These are phyloP conservation scores for Lizonia empirigonia DNA, from an alignment of 2,329 filamentous ascomycete genomes.

Conservation along the genomic window DNA sequence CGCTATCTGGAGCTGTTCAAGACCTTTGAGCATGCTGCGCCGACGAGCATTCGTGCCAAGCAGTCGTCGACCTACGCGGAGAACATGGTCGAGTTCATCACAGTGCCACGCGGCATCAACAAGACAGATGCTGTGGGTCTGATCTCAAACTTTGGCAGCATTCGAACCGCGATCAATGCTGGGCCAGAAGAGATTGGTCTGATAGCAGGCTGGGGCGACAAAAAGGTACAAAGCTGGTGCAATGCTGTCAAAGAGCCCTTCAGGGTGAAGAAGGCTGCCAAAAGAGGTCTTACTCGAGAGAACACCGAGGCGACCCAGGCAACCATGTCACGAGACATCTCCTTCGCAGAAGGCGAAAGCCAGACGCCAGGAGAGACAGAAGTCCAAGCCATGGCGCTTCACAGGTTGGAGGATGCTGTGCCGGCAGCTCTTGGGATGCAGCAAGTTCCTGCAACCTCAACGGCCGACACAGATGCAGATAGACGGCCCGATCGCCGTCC, in stretches of 20 bases:
- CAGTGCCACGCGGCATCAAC: conserved; percentile 85
- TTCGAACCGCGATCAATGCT: conserved; percentile 86
- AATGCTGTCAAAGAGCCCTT: conserved; percentile 85
- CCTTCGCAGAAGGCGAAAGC: conserved; percentile 33
- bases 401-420: conserved; percentile 39
- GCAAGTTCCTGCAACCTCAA: conserved; percentile 24
- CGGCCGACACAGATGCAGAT: conserved; percentile 43
- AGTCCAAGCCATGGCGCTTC: conserved; percentile 29
- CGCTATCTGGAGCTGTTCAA: conserved; percentile 96
- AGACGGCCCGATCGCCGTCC: conserved; percentile 42
- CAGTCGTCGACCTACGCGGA: conserved; percentile 85
- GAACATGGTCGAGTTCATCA: conserved; percentile 89
- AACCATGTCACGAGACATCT: conserved; percentile 34
- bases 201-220: conserved; percentile 93
- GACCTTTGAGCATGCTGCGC: conserved; percentile 85
- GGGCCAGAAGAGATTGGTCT: conserved; percentile 81
- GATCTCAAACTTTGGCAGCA: conserved; percentile 88
- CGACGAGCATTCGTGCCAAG: conserved; percentile 80
- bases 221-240: conserved; percentile 89
- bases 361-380: conserved; percentile 19
- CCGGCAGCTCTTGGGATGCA: conserved; percentile 36
- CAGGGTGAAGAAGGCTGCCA: conserved; percentile 73
- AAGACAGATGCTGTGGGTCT: conserved; percentile 92
- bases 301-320: conserved; percentile 28
- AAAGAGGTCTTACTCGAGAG: conserved; percentile 51